Evolutionary conservation across 2,329 filamentous ascomycete species (phyloP), one percentile per base, ranked within the genome.

Genomic region (Paraconiothyrium sp.): DNA sequence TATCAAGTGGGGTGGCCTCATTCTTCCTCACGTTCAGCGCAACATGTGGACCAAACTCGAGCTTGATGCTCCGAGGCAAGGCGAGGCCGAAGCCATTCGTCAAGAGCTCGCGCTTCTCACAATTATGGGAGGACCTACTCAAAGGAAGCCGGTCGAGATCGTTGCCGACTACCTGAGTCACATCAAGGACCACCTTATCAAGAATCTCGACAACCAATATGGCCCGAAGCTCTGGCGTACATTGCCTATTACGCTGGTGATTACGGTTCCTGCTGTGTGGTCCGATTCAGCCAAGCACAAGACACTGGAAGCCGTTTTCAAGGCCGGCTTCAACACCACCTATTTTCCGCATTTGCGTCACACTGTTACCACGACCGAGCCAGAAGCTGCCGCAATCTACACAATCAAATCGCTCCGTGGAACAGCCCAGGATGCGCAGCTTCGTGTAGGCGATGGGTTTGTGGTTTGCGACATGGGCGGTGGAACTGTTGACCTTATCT

Each of bases 41-140:
- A 66, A 76, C 41, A 69, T 75, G 57, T 78, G 74, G 72, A 78
- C 73, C 0, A 77, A 78, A 54, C 60, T 78, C 0, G 57, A 70
- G 11, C 63, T 77, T 0, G 73, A 78, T 16, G 10, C 30, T 1
- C 55, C 47, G 1, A 62, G 58, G 32, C 22, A 13, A 1, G 71
- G 70, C 0, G 67, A 70, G 46, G 64, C 63, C 1, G 67, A 55
- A 16, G 68, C 63, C 44, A 68, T 72, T 11, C 47, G 64, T 0
- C 35, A 58, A 30, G 27, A 30, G 27, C 27, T 30, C 27, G 27
- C 27, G 27, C 27, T 30, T 6, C 1, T 30, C 27, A 30, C 27
- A 30, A 2, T 30, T 6, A 30, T 30, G 27, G 27, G 27, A 30
- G 27, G 27, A 30, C 2, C 27, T 30, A 6, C 27, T 30, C 27